Percentiles rank a stretch among this genome's conserved stretches.
Evolutionary conservation across 305 asterid species (phyloP).

Genomic region (Solanum aculeatissimum): DNA sequence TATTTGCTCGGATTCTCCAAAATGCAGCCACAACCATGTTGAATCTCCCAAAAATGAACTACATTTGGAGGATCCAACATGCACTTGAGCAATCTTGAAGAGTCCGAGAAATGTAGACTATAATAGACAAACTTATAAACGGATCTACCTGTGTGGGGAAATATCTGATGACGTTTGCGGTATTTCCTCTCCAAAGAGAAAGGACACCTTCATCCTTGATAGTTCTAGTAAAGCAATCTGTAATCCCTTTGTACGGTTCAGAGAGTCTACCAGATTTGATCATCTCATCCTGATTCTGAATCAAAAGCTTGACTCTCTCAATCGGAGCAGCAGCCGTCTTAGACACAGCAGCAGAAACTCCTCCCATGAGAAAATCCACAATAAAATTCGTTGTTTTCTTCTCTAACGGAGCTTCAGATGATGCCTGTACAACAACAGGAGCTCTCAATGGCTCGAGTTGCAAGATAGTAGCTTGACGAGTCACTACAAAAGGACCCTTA

Average conservation of each 20-base stretch:
- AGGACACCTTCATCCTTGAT: slow-evolving; percentile 22
- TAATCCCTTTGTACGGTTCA: slow-evolving; percentile 23
- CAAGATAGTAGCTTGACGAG: slow-evolving; percentile 6
- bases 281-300: slow-evolving; percentile 30
- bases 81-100: neutral
- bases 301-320: slow-evolving; percentile 25
- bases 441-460: neutral
- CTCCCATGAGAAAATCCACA: slow-evolving; percentile 27
- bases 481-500: slow-evolving; percentile 3
- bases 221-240: slow-evolving; percentile 23
- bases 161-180: slow-evolving; percentile 28
- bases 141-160: slow-evolving; percentile 29
- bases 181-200: slow-evolving; percentile 34
- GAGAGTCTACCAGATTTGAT: slow-evolving; percentile 20
- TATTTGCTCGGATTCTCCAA: neutral
- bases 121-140: neutral
- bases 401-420: slow-evolving; percentile 21
- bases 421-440: slow-evolving; percentile 10
- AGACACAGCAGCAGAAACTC: slow-evolving; percentile 34
- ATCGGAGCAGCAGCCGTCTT: slow-evolving; percentile 29
- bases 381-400: neutral
- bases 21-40: too few species aligned
- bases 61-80: neutral
- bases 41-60: neutral
- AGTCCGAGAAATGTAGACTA: neutral